phyloP scores from a whole-genome alignment of 257 asterid genomes.

The Cinchona pubescens region DNA sequence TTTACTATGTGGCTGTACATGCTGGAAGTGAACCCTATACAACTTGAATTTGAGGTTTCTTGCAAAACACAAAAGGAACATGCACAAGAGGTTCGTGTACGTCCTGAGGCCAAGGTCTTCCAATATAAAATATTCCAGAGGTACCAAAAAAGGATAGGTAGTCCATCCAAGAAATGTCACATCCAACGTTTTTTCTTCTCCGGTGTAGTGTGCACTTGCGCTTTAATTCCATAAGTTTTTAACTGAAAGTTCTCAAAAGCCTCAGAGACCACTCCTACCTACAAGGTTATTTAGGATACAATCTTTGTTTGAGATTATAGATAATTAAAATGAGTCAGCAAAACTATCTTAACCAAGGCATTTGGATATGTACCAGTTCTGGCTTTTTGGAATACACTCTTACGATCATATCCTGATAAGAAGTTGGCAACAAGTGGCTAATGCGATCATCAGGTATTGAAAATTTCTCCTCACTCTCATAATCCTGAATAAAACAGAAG shows the following conservation, averaged over 20 bases:
- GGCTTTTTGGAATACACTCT: slow-evolving; percentile 89
- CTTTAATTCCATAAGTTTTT: slow-evolving; percentile 71
- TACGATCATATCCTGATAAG: slow-evolving; percentile 84
- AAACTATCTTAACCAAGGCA: background rate
- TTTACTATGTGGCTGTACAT: slow-evolving; percentile 5
- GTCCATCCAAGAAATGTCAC: slow-evolving; percentile 15
- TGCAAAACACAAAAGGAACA: background rate
- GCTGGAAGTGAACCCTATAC: background rate
- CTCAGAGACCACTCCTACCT: slow-evolving; percentile 72
- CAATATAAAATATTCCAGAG: background rate
- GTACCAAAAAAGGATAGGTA: background rate
- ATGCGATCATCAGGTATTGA: slow-evolving; percentile 63
- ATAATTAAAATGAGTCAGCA: background rate
- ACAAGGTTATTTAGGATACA: slow-evolving; percentile 22
- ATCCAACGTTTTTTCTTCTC: slow-evolving; percentile 65
- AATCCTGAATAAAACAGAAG: too few relatives aligned
- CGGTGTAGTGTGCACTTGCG: slow-evolving; percentile 78
- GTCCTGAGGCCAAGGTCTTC: background rate
- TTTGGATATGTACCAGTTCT: slow-evolving; percentile 55
- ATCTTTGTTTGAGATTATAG: slow-evolving; percentile 4
- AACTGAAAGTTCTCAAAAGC: slow-evolving; percentile 93
- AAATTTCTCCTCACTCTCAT: slow-evolving; percentile 68
- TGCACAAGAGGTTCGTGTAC: slow-evolving; percentile 8
- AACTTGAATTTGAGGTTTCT: background rate
- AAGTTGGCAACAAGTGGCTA: slow-evolving; percentile 90